A percentile compares a stretch with the other conserved stretches of the same genome.
These are phyloP conservation scores for Sporothrix humicola DNA, from an alignment of 2,329 filamentous ascomycete genomes.

Conservation along the genomic window DNA sequence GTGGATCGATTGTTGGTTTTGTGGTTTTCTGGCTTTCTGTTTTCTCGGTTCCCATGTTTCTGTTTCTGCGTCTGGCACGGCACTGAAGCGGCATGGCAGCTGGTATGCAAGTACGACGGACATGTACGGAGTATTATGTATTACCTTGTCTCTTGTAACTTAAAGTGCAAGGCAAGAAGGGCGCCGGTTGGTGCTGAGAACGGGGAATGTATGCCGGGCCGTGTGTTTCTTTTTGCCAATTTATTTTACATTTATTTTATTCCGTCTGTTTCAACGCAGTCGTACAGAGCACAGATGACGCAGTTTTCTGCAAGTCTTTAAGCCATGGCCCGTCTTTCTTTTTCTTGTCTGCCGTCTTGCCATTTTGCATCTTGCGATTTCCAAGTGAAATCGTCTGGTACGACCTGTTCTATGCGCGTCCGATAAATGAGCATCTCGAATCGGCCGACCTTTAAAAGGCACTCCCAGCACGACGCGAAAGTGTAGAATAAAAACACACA, in stretches of 20 bases:
- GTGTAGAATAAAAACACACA: not conserved
- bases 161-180: not conserved
- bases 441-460: too few relatives aligned
- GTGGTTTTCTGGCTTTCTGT: not conserved
- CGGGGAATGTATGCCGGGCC: not conserved
- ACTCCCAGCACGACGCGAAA: too few relatives aligned
- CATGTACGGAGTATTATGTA: too few relatives aligned
- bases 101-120: not conserved
- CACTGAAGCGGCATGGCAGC: not conserved
- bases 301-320: not conserved
- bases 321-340: not conserved
- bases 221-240: not conserved
- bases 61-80: not conserved
- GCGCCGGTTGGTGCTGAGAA: not conserved
- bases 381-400: not conserved
- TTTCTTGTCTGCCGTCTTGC: not conserved
- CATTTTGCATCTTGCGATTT: constrained; percentile 6
- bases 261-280: not conserved
- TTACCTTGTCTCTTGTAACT: too few relatives aligned
- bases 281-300: constrained; percentile 11
- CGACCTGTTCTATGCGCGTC: not conserved
- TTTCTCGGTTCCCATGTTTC: not conserved
- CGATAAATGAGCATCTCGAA: too few relatives aligned
- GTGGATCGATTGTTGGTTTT: not conserved
- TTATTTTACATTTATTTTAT: not conserved